Evolutionary conservation across 1,284 basidiomycete genomes (phyloP).

Genomic region (Polyporus tsugae): DNA sequence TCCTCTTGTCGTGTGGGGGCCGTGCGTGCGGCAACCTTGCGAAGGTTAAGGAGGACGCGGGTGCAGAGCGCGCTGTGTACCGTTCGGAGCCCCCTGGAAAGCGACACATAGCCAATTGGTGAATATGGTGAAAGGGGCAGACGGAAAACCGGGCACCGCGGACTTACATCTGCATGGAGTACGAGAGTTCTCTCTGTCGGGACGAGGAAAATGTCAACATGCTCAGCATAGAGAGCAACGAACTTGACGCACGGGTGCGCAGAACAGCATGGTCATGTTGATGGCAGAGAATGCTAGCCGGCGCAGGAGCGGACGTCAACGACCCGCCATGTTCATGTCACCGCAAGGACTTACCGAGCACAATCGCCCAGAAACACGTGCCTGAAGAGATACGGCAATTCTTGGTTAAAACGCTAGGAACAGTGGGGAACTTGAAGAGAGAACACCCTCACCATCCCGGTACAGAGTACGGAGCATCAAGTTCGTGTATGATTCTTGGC

Average conservation of each 20-base stretch:
- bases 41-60: conserved; percentile 14
- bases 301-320: not conserved
- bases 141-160: not conserved
- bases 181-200: conserved; percentile 6
- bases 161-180: conserved; percentile 5
- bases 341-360: not conserved
- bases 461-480: conserved; percentile 4
- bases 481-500: not conserved
- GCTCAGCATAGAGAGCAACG: not conserved
- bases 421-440: not conserved
- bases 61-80: conserved; percentile 12
- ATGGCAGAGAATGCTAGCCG: not conserved
- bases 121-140: not conserved
- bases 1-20: not conserved
- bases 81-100: not conserved
- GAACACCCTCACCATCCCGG: not conserved
- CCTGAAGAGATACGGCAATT: not conserved
- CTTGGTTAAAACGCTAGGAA: not conserved
- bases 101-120: too few relatives aligned
- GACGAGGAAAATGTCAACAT: not conserved
- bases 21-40: conserved; percentile 7
- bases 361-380: conserved; percentile 3
- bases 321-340: too few relatives aligned
- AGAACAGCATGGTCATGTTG: conserved; percentile 8
- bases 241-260: not conserved